Conservation (phyloP, 495 filamentous ascomycete species). For the Podospora tetraspora region DNA sequence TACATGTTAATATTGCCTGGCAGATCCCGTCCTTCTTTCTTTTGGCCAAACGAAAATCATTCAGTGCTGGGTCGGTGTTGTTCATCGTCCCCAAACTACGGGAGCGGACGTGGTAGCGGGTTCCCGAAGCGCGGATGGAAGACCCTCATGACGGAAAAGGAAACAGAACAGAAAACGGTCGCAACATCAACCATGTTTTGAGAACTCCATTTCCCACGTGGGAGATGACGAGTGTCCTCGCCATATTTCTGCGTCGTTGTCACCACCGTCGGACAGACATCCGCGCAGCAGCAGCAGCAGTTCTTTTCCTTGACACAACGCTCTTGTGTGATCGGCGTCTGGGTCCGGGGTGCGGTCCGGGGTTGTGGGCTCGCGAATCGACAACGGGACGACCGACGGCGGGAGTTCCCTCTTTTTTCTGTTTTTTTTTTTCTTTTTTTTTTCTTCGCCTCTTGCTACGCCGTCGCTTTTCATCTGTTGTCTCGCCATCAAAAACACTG, state of each 20-base stretch:
- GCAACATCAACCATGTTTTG: background rate
- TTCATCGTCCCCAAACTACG: too few relatives aligned
- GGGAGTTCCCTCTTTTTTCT: background rate
- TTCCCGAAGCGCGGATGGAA: background rate
- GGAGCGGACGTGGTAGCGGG: background rate
- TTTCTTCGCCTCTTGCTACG: background rate
- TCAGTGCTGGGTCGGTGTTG: background rate
- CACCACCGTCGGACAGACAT: background rate
- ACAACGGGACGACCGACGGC: background rate
- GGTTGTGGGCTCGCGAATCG: background rate
- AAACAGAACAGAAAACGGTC: too few relatives aligned
- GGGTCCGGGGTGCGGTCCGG: slow-evolving; percentile 8
- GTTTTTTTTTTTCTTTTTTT: background rate
- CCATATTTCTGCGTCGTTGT: background rate
- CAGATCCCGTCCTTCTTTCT: background rate
- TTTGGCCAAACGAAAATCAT: background rate
- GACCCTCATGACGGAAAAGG: too few relatives aligned
- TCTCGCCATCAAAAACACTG: background rate
- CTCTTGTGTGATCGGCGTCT: slow-evolving; percentile 23
- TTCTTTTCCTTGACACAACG: slow-evolving; percentile 18
- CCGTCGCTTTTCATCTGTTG: background rate
- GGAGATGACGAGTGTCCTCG: background rate
- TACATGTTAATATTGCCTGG: too few relatives aligned
- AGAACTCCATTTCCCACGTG: background rate
- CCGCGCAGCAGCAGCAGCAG: slow-evolving; percentile 2